phyloP scores from a whole-genome alignment of 2,329 filamentous ascomycete genomes.

The Verticillium zaregamsianum region DNA sequence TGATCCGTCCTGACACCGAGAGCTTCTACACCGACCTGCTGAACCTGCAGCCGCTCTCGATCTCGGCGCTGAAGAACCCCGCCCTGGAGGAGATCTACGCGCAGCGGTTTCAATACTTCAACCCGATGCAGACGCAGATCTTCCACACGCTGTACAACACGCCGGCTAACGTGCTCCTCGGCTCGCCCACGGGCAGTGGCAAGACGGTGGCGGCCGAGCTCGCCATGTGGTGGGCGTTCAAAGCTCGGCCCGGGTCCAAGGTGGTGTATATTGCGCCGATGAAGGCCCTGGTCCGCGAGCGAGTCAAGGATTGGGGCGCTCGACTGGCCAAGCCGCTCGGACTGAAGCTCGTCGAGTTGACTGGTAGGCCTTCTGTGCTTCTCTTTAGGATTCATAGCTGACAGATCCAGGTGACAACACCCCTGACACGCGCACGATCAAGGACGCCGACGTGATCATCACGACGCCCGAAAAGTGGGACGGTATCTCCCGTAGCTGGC shows the following conservation, averaged over 20 bases:
- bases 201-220: conserved; percentile 96
- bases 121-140: conserved; percentile 98
- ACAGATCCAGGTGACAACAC: conserved; percentile 69
- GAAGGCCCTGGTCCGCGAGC: conserved; percentile 95
- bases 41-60: conserved; percentile 83
- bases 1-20: conserved; percentile 95
- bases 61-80: conserved; percentile 83
- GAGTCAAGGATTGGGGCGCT: conserved; percentile 90
- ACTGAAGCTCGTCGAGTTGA: conserved; percentile 88
- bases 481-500: conserved; percentile 97
- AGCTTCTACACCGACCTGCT: conserved; percentile 94
- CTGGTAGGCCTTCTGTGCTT: conserved; percentile 41
- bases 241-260: conserved; percentile 89
- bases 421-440: conserved; percentile 90
- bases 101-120: conserved; percentile 91
- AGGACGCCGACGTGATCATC: conserved; percentile 95
- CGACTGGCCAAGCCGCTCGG: conserved; percentile 80
- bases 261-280: conserved; percentile 99
- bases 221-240: conserved; percentile 99
- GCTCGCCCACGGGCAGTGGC: conserved; percentile 93
- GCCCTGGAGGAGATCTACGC: conserved; percentile 83
- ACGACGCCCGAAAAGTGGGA: conserved; percentile 99
- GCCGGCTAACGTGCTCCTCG: conserved; percentile 83
- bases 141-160: conserved; percentile 97
- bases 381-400: not conserved